phyloP scores from a whole-genome alignment of 805 yeast species.

The Myxozyma melibiosi region DNA sequence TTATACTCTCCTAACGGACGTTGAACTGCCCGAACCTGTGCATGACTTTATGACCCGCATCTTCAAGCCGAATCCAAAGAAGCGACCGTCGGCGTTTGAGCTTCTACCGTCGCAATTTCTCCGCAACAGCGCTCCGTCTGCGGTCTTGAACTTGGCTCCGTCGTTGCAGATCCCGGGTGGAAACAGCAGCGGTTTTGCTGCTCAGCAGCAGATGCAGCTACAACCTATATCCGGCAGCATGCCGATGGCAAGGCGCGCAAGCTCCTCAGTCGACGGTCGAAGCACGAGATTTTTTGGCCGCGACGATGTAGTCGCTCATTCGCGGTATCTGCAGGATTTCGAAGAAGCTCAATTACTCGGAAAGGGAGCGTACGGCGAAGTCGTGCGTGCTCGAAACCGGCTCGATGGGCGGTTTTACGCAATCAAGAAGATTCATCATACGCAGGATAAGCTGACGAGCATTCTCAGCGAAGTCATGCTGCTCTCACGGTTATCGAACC shows the following conservation, averaged over 20 bases:
- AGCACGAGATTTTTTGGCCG: slow-evolving; percentile 11
- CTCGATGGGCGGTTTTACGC: slow-evolving; percentile 96
- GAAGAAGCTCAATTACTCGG: slow-evolving; percentile 93
- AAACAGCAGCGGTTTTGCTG: too few species aligned
- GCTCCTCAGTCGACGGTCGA: slow-evolving; percentile 27
- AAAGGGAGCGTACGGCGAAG: slow-evolving; percentile 96
- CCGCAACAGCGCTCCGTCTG: slow-evolving; percentile 50
- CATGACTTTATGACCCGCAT: slow-evolving; percentile 67
- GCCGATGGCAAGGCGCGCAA: slow-evolving; percentile 1
- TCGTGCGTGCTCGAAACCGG: slow-evolving; percentile 91
- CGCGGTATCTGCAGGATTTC: slow-evolving; percentile 88
- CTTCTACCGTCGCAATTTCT: slow-evolving; percentile 80
- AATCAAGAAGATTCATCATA: slow-evolving; percentile 84
- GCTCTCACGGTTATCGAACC: slow-evolving; percentile 88
- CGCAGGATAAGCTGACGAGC: slow-evolving; percentile 73
- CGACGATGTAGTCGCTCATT: slow-evolving; percentile 38
- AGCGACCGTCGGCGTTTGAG: slow-evolving; percentile 81
- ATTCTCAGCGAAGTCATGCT: slow-evolving; percentile 90
- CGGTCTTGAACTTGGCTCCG: too few species aligned
- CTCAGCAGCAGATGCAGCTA: background rate
- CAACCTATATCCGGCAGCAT: background rate
- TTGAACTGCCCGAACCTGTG: slow-evolving; percentile 57
- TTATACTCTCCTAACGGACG: slow-evolving; percentile 57
- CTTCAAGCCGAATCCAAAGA: slow-evolving; percentile 64
- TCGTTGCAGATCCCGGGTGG: too few species aligned